Evolutionary conservation across 192 early-diverging fungal species (phyloP).

Genomic region (Rhizophagus prolifer): DNA sequence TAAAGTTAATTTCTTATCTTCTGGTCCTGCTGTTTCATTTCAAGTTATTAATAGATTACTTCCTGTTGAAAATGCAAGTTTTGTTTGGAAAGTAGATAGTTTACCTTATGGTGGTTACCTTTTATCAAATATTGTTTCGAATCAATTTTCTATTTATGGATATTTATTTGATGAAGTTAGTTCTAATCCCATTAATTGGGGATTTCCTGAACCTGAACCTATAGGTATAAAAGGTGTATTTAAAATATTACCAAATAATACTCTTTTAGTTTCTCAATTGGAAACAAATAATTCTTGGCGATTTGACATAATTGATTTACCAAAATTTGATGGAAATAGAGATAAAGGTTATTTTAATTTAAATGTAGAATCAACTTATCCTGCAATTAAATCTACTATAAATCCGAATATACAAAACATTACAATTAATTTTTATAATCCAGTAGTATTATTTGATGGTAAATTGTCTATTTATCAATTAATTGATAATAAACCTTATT

Average conservation of each 20-base stretch:
- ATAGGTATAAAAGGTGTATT: not conserved
- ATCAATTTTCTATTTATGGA: not conserved
- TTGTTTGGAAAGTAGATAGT: not conserved
- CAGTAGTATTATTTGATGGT: not conserved
- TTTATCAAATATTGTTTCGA: not conserved
- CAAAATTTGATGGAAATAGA: not conserved
- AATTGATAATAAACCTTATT: not conserved
- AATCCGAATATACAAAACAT: not conserved
- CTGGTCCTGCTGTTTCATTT: not conserved
- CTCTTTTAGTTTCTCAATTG: not conserved
- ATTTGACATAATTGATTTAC: not conserved
- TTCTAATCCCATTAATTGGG: not conserved
- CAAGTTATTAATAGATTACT: not conserved
- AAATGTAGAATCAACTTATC: not conserved
- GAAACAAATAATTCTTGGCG: not conserved
- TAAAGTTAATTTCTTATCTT: conserved; percentile 2
- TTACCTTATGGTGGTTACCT: not conserved
- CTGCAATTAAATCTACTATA: not conserved
- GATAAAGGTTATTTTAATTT: conserved; percentile 14
- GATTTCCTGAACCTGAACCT: not conserved
- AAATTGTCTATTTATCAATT: conserved; percentile 17
- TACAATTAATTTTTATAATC: not conserved
- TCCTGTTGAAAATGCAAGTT: not conserved
- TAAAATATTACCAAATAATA: not conserved
- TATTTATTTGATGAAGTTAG: not conserved